Evolutionary conservation across 108 stramenopile species (phyloP).

Genomic region (Discostella stelligeroides): DNA sequence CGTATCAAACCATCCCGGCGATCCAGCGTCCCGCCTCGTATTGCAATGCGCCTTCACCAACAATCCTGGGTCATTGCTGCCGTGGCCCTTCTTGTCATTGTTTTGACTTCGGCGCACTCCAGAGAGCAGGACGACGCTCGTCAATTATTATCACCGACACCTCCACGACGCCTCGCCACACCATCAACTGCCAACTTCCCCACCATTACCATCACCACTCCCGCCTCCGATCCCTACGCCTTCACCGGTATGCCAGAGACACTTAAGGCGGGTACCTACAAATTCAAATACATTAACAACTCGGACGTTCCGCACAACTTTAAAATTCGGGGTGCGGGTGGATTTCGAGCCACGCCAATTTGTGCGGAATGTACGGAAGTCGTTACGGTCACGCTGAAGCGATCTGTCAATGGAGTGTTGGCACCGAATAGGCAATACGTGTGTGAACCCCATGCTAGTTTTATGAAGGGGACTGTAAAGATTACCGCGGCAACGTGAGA

Average conservation of each 20-base stretch:
- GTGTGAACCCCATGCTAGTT: not conserved
- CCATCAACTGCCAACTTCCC: not conserved
- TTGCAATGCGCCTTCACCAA: too few species aligned
- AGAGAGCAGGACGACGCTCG: too few species aligned
- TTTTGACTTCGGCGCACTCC: too few species aligned
- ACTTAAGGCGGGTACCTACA: conserved; percentile 2
- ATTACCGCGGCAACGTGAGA: not conserved
- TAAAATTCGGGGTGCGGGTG: not conserved
- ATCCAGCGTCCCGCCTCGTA: too few species aligned
- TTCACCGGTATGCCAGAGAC: not conserved
- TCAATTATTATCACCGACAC: too few species aligned
- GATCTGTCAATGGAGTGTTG: not conserved
- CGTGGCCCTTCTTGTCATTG: too few species aligned
- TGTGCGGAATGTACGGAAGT: not conserved
- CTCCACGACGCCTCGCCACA: too few species aligned
- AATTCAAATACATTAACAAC: conserved; percentile 2
- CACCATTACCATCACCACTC: not conserved
- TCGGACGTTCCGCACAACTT: not conserved
- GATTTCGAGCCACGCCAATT: not conserved
- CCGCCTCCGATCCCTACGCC: not conserved
- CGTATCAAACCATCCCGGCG: too few species aligned
- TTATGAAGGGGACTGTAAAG: not conserved
- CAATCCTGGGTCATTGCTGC: too few species aligned
- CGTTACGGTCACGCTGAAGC: not conserved
- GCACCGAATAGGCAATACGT: not conserved